These are phyloP conservation scores for Fusarium sp. DNA, from an alignment of 2,329 filamentous ascomycete species.

Conservation along the genomic window DNA sequence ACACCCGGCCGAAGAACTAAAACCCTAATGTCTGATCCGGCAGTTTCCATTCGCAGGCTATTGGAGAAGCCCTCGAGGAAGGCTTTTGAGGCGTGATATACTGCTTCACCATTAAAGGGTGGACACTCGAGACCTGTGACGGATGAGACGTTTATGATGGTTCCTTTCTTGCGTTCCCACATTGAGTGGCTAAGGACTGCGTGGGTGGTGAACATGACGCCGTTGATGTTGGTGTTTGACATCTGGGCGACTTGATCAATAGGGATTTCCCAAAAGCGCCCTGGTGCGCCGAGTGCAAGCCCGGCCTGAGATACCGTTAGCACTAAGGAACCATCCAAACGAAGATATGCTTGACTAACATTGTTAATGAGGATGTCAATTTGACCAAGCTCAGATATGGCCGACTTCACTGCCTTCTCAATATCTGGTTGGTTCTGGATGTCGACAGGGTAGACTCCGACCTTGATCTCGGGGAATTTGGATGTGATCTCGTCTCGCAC, in stretches of 20 bases:
- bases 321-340: fast-evolving
- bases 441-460: not conserved
- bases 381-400: conserved; percentile 1
- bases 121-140: conserved; percentile 12
- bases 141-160: conserved; percentile 16
- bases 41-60: not conserved
- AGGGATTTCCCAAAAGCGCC: conserved; percentile 7
- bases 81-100: conserved; percentile 20
- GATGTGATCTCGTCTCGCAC: not conserved
- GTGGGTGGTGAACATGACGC: conserved; percentile 41
- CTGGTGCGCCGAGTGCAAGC: conserved; percentile 14
- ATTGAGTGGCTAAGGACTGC: conserved; percentile 42
- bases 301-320: not conserved
- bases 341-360: not conserved
- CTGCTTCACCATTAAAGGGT: conserved; percentile 12
- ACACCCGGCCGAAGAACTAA: conserved; percentile 16
- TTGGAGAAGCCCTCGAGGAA: conserved; percentile 14
- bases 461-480: not conserved
- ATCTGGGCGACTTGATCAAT: conserved; percentile 1
- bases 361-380: conserved; percentile 29
- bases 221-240: conserved; percentile 48
- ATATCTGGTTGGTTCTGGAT: not conserved
- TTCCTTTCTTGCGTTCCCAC: conserved; percentile 8
- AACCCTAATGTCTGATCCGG: conserved; percentile 11
- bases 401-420: not conserved